These are phyloP conservation scores for Fusarium agapanthi DNA, from an alignment of 2,329 filamentous ascomycete species.

Conservation along the genomic window DNA sequence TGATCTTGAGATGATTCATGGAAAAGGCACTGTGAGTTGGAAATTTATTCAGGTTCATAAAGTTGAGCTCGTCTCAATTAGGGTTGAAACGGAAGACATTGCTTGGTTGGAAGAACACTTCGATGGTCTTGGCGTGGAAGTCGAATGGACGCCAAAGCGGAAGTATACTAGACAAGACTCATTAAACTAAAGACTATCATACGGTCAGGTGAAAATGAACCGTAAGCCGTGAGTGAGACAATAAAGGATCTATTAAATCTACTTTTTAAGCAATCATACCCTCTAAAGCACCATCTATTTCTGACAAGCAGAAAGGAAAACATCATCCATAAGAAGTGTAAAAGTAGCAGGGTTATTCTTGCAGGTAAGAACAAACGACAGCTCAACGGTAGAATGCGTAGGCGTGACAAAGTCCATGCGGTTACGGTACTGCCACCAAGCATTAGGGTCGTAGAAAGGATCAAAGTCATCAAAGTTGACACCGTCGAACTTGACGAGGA, in stretches of 20 bases:
- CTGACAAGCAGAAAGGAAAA: neutral
- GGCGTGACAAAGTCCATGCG: neutral
- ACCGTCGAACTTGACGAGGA: slow-evolving; percentile 6
- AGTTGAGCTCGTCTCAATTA: neutral
- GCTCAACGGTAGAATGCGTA: neutral
- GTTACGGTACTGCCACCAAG: neutral
- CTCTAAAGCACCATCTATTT: neutral
- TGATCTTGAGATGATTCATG: neutral
- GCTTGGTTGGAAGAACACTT: neutral
- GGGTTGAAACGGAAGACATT: neutral
- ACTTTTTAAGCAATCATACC: neutral
- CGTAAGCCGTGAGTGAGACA: too few relatives aligned
- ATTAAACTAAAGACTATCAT: too few relatives aligned
- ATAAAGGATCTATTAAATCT: neutral
- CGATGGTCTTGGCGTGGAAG: neutral
- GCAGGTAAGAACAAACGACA: slow-evolving; percentile 15
- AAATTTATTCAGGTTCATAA: neutral
- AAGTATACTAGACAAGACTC: too few relatives aligned
- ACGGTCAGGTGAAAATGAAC: too few relatives aligned
- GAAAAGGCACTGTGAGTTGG: neutral
- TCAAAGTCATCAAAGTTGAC: slow-evolving; percentile 17
- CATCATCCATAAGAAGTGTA: slow-evolving; percentile 14
- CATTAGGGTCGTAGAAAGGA: slow-evolving; percentile 5
- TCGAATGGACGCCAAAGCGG: neutral
- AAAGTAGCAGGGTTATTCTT: neutral